phyloP scores from a whole-genome alignment of 208 protist genomes.

The Acanthamoeba sp. region DNA sequence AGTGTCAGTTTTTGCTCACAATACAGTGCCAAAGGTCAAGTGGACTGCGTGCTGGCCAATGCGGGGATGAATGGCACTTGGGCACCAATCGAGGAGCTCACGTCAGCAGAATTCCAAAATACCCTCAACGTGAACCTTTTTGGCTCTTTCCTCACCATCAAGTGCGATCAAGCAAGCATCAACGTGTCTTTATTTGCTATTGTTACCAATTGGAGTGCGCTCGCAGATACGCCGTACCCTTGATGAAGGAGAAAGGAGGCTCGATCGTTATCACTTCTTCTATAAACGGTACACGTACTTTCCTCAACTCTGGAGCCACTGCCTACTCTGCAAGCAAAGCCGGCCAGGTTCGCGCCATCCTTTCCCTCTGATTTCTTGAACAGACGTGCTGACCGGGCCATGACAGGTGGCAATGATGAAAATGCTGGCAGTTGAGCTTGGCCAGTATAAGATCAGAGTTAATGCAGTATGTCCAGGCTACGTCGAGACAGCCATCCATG shows the following conservation, averaged over 20 bases:
- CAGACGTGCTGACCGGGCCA: not conserved
- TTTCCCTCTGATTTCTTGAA: not conserved
- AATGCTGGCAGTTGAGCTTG: constrained; percentile 70
- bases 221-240: not conserved
- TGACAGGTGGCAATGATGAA: constrained; percentile 67
- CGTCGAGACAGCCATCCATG: constrained; percentile 17
- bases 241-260: constrained; percentile 53
- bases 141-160: constrained; percentile 17
- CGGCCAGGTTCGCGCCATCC: not conserved
- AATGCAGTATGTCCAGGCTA: constrained; percentile 69
- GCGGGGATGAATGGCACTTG: constrained; percentile 69
- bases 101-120: constrained; percentile 50
- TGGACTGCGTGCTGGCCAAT: constrained; percentile 68
- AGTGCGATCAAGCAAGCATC: too few species aligned
- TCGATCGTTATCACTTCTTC: constrained; percentile 59
- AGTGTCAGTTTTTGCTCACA: not conserved
- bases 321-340: constrained; percentile 68
- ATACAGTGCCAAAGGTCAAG: not conserved
- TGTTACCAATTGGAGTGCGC: not conserved
- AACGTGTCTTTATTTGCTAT: not conserved
- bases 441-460: constrained; percentile 67
- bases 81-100: constrained; percentile 73
- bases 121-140: constrained; percentile 63
- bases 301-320: constrained; percentile 59
- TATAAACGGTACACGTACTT: constrained; percentile 51